Percentiles rank a stretch among this genome's conserved stretches.
phyloP scores from a whole-genome alignment of 176 grass and related monocot species.

The Panicum miliaceum region DNA sequence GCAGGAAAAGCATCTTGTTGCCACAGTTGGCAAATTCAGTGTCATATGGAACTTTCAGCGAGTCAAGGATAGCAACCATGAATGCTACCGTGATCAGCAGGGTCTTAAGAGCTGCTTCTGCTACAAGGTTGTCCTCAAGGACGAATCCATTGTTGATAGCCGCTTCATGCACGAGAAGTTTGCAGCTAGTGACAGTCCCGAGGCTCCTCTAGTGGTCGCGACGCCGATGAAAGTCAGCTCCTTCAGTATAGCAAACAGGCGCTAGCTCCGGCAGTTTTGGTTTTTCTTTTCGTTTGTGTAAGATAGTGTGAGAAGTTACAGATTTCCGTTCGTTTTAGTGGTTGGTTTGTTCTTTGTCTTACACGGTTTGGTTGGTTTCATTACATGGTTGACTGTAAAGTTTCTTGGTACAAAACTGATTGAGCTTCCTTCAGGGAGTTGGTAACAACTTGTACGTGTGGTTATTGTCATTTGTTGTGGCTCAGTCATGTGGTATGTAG shows the following conservation, averaged over 20 bases:
- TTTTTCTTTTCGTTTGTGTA: background rate
- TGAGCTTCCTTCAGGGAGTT: background rate
- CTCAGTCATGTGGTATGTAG: background rate
- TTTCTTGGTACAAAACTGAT: background rate
- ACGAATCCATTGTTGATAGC: conserved; percentile 89
- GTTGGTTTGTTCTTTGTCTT: background rate
- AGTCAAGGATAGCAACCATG: conserved; percentile 83
- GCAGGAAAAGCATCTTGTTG: conserved; percentile 82
- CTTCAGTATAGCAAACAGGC: conserved; percentile 59
- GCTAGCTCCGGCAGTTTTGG: background rate
- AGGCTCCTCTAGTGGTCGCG: conserved; percentile 86
- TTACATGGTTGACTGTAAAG: background rate
- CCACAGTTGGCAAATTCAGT: conserved; percentile 86
- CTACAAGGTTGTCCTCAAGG: conserved; percentile 86
- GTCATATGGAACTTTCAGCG: conserved; percentile 89
- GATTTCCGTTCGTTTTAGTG: conserved; percentile 1
- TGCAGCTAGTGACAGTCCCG: conserved; percentile 52
- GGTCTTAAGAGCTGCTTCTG: conserved; percentile 99
- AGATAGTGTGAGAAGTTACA: conserved; percentile 14
- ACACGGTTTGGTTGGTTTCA: background rate
- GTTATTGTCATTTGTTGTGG: background rate
- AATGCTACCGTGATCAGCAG: conserved; percentile 82
- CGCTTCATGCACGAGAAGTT: conserved; percentile 97
- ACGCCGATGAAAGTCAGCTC: conserved; percentile 88
- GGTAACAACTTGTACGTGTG: background rate